These are phyloP conservation scores for Colletotrichum australisinense DNA, from an alignment of 2,329 filamentous ascomycete species.

Conservation along the genomic window DNA sequence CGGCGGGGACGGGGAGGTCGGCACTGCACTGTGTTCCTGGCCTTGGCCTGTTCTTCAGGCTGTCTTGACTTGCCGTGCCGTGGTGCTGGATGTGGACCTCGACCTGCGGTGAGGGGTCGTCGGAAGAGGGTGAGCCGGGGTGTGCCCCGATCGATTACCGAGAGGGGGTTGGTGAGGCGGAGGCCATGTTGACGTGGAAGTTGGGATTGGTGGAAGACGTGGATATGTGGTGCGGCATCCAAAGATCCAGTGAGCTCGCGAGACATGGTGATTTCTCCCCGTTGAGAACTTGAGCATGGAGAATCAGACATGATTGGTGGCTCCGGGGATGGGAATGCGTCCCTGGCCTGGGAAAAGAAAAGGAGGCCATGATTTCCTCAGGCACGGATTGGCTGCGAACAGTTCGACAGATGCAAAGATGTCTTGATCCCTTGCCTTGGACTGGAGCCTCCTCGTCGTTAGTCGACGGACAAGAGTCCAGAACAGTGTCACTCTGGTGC, in stretches of 20 bases:
- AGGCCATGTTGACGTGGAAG: not conserved
- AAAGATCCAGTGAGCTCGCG: not conserved
- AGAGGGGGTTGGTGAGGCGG: slow-evolving; percentile 8
- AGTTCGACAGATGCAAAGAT: not conserved
- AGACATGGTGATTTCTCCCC: not conserved
- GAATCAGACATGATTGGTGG: slow-evolving; percentile 12
- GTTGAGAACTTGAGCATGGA: not conserved
- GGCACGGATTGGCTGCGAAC: slow-evolving; percentile 6
- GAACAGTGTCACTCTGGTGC: not conserved
- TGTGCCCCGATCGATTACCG: slow-evolving; percentile 27
- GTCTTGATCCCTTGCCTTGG: slow-evolving; percentile 21
- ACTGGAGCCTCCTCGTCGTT: not conserved
- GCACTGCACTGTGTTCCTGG: slow-evolving; percentile 19
- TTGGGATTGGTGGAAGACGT: slow-evolving; percentile 17
- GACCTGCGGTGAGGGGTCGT: slow-evolving; percentile 16
- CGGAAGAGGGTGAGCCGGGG: slow-evolving; percentile 14
- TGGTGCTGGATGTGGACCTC: slow-evolving; percentile 17
- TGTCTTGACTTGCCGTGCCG: slow-evolving; percentile 26
- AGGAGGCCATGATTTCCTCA: slow-evolving; percentile 7
- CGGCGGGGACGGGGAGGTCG: slow-evolving; percentile 14
- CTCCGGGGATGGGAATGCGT: not conserved
- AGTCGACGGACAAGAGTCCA: not conserved
- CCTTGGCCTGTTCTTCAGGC: slow-evolving; percentile 13
- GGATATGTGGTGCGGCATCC: slow-evolving; percentile 18
- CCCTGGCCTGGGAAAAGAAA: slow-evolving; percentile 8